These are phyloP conservation scores for Cerrena zonata DNA, from an alignment of 1,284 basidiomycete genomes.

Conservation along the genomic window DNA sequence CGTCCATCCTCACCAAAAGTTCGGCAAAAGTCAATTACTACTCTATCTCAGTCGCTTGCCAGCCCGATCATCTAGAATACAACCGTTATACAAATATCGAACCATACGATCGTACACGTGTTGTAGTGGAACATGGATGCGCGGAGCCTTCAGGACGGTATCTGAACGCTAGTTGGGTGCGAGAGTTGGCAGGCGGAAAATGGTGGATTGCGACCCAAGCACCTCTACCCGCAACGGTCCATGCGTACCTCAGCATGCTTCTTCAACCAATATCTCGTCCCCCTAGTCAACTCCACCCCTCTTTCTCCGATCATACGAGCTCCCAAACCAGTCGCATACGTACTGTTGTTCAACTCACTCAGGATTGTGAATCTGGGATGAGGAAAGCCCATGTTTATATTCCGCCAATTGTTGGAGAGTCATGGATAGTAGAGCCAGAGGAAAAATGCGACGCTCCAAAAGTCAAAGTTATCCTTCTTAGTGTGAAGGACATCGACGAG, in stretches of 20 bases:
- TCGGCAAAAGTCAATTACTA: conserved; percentile 40
- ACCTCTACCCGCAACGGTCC: conserved; percentile 60
- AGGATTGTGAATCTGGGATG: conserved; percentile 55
- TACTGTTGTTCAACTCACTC: conserved; percentile 77
- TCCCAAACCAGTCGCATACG: conserved; percentile 40
- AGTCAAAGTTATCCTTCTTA: conserved; percentile 51
- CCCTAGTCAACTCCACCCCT: conserved; percentile 20
- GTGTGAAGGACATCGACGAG: conserved; percentile 38
- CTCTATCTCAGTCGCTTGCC: conserved; percentile 45
- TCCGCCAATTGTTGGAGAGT: conserved; percentile 51
- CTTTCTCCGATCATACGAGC: conserved; percentile 10
- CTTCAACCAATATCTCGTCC: conserved; percentile 44
- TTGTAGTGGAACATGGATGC: conserved; percentile 38
- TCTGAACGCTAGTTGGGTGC: conserved; percentile 80
- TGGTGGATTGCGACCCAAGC: conserved; percentile 84
- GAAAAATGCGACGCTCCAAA: conserved; percentile 33
- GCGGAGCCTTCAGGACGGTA: conserved; percentile 42
- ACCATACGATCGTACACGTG: conserved; percentile 76
- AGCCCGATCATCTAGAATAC: conserved; percentile 36
- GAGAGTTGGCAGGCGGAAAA: conserved; percentile 62
- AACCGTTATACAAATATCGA: conserved; percentile 73
- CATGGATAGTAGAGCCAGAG: conserved; percentile 45
- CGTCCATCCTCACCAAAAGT: conserved; percentile 18
- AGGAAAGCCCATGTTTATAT: conserved; percentile 76
- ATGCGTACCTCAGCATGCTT: conserved; percentile 70